Base-by-base conservation (phyloP, 768 basidiomycete species). In the Pulveroboletus sp. region DNA sequence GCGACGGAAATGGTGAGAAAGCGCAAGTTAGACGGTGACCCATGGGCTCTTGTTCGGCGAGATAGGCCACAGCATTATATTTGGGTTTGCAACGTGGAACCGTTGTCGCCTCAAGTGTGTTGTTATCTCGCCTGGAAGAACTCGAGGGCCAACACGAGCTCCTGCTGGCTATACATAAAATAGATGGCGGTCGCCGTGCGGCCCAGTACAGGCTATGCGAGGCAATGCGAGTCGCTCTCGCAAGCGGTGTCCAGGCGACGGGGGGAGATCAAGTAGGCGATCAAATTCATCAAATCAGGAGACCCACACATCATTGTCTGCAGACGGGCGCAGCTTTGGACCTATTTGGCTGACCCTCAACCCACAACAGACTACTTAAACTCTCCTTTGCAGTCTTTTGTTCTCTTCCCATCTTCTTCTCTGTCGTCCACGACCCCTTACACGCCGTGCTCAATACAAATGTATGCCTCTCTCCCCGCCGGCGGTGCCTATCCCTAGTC, bases 301-400 rank as follows among this genome's bases (percentile, higher is more conserved):
- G 49, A 24, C n/a, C 30, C 10, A 27, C 36, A 36, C 38, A 24
- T 32, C 42, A 31, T 43, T 31, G 42, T 44, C 48, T 21, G 21
- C 3, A 21, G 21, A 3, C 2, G 36, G 47, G 50, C 55, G 49
- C 43, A 35, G 24, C 9, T 66, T 68, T 68, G 62, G 41, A 24
- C n/a, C 46, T 68, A 27, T 69, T 69, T 68, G 66, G 55, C n/a
- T 6, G 18, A 50, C 66, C 66, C 66, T 68, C 47, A 53, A 55
- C 66, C 66, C 66, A 60, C 43, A 49, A 52, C 46, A 11, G 39
- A 52, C 55, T 68, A 68, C 66, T 69, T 68, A 69, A 69, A 60
- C 56, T 36, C 44, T 9, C 46, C 24, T 21, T 12, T 26, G 47
- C 46, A 1, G 12, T n/a, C 3, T 9, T 28, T 55, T 42, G 49